A percentile compares a stretch with the other conserved stretches of the same genome.
Evolutionary conservation across 495 filamentous ascomycete species (phyloP).

Genomic region (Melanomma pulvis-pyrius): DNA sequence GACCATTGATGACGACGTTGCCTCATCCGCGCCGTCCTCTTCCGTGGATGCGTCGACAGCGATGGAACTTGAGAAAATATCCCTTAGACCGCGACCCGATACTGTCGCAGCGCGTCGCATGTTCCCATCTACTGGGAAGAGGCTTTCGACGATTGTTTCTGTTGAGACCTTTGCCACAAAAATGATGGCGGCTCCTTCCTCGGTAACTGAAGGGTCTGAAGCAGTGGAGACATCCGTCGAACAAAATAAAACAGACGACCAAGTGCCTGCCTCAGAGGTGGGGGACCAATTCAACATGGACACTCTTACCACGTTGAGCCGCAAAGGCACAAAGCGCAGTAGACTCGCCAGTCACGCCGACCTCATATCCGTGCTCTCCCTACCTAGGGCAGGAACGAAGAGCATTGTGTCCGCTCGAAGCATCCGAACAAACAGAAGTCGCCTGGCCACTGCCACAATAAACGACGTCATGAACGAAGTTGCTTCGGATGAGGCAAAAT

Average conservation of each 20-base stretch:
- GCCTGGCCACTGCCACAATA: conserved; percentile 66
- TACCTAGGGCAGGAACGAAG: conserved; percentile 54
- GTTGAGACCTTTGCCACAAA: conserved; percentile 43
- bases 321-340: conserved; percentile 58
- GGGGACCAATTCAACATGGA: conserved; percentile 33
- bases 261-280: conserved; percentile 33
- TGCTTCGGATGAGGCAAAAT: conserved; percentile 80
- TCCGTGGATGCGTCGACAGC: conserved; percentile 38
- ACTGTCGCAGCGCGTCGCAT: conserved; percentile 30
- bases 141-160: conserved; percentile 47
- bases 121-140: conserved; percentile 44
- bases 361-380: conserved; percentile 86
- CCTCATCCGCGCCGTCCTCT: conserved; percentile 35
- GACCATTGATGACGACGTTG: conserved; percentile 19
- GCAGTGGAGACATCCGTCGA: conserved; percentile 1
- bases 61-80: conserved; percentile 23
- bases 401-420: conserved; percentile 58
- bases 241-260: conserved; percentile 4
- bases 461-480: conserved; percentile 80
- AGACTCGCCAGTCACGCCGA: conserved; percentile 90
- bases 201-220: conserved; percentile 37
- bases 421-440: conserved; percentile 70
- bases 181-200: conserved; percentile 33
- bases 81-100: conserved; percentile 8
- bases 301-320: conserved; percentile 22